These are phyloP conservation scores for Eucalyptus tenuipes DNA, from an alignment of 345 rosid species.

Conservation along the genomic window DNA sequence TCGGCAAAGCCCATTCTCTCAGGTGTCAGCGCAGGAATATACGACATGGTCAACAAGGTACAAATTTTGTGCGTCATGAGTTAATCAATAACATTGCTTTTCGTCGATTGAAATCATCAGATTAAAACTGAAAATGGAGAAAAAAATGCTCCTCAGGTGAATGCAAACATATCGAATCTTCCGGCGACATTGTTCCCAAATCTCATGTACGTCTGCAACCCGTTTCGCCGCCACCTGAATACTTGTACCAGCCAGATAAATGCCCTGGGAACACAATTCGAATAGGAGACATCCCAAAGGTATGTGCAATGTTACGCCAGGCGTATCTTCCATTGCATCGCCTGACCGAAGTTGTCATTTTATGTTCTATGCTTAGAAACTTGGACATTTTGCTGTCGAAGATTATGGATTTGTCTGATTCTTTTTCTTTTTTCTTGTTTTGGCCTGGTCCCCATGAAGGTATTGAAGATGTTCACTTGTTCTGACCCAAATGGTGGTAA, in stretches of 20 bases:
- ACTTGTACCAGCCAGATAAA: conserved; percentile 22
- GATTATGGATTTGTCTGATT: not conserved
- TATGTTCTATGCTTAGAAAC: not conserved
- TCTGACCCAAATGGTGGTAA: conserved; percentile 21
- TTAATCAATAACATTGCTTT: not conserved
- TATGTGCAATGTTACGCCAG: not conserved
- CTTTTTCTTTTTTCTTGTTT: not conserved
- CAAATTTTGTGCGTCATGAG: not conserved
- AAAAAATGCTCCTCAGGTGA: conserved; percentile 18
- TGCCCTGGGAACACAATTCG: conserved; percentile 38
- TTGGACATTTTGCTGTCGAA: not conserved
- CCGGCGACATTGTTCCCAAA: conserved; percentile 1
- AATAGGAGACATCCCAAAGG: conserved; percentile 51
- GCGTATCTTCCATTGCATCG: not conserved
- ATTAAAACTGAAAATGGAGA: not conserved
- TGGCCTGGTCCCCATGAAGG: not conserved
- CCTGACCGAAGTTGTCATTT: not conserved
- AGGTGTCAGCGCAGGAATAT: conserved; percentile 39
- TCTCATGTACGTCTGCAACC: conserved; percentile 41
- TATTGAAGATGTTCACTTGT: conserved; percentile 26
- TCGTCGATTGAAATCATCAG: not conserved
- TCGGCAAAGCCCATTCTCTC: conserved; percentile 28
- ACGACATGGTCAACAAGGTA: conserved; percentile 38
- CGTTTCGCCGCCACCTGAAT: conserved; percentile 54
- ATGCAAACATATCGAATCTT: conserved; percentile 30